Conservation (phyloP, 2,329 filamentous ascomycete species). For the Spiromastix sp. region DNA sequence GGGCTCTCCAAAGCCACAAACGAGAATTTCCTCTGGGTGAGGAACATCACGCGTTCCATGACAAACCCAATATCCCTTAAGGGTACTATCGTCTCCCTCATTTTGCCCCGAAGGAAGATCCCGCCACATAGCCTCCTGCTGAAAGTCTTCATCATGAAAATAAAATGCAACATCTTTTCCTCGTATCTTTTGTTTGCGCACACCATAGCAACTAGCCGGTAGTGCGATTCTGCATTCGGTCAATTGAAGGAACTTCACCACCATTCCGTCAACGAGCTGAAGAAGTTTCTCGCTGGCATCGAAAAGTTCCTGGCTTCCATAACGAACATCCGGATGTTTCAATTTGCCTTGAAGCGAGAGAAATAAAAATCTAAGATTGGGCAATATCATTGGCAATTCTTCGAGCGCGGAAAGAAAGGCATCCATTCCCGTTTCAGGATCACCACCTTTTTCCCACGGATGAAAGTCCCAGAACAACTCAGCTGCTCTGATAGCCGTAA, state of each 20-base stretch:
- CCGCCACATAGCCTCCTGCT: background rate
- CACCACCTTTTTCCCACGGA: background rate
- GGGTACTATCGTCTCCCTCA: background rate
- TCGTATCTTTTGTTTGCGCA: constrained; percentile 2
- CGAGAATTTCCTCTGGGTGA: background rate
- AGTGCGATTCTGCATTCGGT: constrained; percentile 1
- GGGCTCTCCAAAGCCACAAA: background rate
- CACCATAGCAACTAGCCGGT: background rate
- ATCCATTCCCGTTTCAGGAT: constrained; percentile 5
- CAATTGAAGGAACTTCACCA: constrained; percentile 1
- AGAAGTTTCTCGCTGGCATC: constrained; percentile 5
- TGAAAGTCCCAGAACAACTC: constrained; percentile 7
- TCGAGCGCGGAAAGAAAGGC: constrained; percentile 4
- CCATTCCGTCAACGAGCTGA: constrained; percentile 2
- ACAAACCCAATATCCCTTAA: background rate
- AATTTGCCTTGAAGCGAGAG: constrained; percentile 2
- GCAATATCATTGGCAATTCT: constrained; percentile 5
- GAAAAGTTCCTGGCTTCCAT: background rate
- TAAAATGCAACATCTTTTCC: background rate
- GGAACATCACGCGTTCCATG: background rate
- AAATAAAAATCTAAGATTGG: constrained; percentile 3
- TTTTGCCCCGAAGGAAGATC: background rate
- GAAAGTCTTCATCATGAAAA: background rate
- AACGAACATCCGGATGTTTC: background rate
- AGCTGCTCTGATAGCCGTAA: constrained; percentile 5